phyloP scores from a whole-genome alignment of 805 yeast species.

The Pichia thaimueangensis region DNA sequence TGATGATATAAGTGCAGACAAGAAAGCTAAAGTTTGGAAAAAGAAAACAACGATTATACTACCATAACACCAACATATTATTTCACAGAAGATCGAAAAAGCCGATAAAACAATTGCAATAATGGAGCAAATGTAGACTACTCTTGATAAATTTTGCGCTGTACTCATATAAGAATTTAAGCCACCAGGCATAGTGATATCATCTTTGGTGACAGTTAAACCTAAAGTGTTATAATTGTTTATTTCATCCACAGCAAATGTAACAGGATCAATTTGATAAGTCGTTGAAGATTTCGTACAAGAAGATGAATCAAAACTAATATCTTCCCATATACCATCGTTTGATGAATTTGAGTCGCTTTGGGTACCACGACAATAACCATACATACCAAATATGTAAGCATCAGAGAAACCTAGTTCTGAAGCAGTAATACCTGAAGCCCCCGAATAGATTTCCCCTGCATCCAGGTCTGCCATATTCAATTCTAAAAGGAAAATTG shows the following conservation, averaged over 20 bases:
- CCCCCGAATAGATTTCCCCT: slow-evolving; percentile 11
- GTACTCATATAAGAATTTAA: slow-evolving; percentile 40
- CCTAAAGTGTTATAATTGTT: slow-evolving; percentile 9
- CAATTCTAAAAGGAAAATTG: slow-evolving; percentile 43
- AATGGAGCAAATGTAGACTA: slow-evolving; percentile 52
- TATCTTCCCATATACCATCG: slow-evolving; percentile 12
- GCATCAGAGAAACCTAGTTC: slow-evolving; percentile 38
- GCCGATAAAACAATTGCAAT: slow-evolving; percentile 41
- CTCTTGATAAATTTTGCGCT: slow-evolving; percentile 43
- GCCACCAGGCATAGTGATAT: slow-evolving; percentile 47
- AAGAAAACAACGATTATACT: slow-evolving; percentile 20
- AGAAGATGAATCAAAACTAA: slow-evolving; percentile 29
- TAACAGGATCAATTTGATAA: slow-evolving; percentile 50
- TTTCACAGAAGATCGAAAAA: slow-evolving; percentile 37
- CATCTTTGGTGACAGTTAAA: slow-evolving; percentile 15
- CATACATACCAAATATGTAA: slow-evolving; percentile 56
- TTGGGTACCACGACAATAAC: slow-evolving; percentile 47
- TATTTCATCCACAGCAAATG: slow-evolving; percentile 17
- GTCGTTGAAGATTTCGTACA: slow-evolving; percentile 53
- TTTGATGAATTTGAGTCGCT: slow-evolving; percentile 12
- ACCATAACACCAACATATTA: slow-evolving; percentile 26
- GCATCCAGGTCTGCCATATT: slow-evolving; percentile 31
- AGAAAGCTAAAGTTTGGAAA: slow-evolving; percentile 20
- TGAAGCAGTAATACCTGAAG: background rate
- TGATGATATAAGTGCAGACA: slow-evolving; percentile 16